Evolutionary conservation across 2,329 filamentous ascomycete species (phyloP), one percentile per base, ranked within the genome.

Genomic region (Clarireedia homoeocarpa): DNA sequence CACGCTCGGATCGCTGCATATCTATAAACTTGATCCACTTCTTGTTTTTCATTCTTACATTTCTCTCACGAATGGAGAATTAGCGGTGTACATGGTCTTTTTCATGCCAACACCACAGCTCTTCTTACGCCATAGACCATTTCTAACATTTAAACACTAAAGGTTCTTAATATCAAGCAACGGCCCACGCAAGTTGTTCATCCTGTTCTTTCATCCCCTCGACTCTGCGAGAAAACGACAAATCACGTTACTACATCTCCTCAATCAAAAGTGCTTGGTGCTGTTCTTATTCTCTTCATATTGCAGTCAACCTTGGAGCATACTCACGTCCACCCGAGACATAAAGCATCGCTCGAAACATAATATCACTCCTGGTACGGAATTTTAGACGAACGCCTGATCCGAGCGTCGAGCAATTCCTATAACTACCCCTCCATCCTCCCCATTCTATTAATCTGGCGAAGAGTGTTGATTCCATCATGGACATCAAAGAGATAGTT

Each of bases 401-500:
- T 63, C 66, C 65, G 56, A 68, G 66, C 64, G 60, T 61, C 52
- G 38, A 55, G 27, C 53, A 56, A 45, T 48, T 55, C 56, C 61
- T 65, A 65, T 62, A 68, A 63, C 38, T 59, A 48, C 23, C 53
- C 58, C 36, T 53, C 57, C 51, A 57, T 51, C 44, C 46, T 40
- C 55, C 36, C 44, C 26, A 40, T 17, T 52, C 23, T 6, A 45
- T 42, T 9, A 47, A 20, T 6, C 20, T 30, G 38, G 30, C 51
- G 20, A 38, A 42, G 53, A 10, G 15, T n/a, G 50, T 30, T 30
- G 45, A 47, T 48, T 49, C 47, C 54, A 62, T 49, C 38, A 71
- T 71, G 69, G 69, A 71, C 47, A 70, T 71, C 58, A 70, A 69
- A 51, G 65, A 70, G 51, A 71, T 71, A 34, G 68, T 71, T 38